Evolutionary conservation across 1,139 yeast species (phyloP).

Genomic region (Kodamaea sp.): DNA sequence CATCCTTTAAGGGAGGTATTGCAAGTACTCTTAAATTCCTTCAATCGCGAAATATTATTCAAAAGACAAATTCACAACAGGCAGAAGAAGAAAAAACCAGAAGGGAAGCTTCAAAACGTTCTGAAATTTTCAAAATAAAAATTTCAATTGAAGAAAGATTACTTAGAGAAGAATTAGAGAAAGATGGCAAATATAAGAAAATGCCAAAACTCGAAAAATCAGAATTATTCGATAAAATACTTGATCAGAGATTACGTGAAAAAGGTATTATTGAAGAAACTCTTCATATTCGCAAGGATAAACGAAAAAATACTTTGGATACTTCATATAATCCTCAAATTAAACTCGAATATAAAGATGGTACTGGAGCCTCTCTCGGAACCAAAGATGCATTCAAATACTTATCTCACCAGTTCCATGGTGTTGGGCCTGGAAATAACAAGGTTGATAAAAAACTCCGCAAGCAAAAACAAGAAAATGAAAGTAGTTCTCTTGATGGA

Average conservation of each 20-base stretch:
- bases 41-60: slow-evolving; percentile 40
- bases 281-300: neutral
- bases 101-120: slow-evolving; percentile 27
- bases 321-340: slow-evolving; percentile 51
- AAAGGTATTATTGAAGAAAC: slow-evolving; percentile 24
- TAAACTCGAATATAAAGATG: slow-evolving; percentile 64
- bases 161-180: slow-evolving; percentile 38
- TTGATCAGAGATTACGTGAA: slow-evolving; percentile 29
- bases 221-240: slow-evolving; percentile 22
- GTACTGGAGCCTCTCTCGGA: slow-evolving; percentile 58
- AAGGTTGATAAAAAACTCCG: slow-evolving; percentile 12
- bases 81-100: slow-evolving; percentile 18
- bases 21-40: slow-evolving; percentile 57
- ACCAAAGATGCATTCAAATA: slow-evolving; percentile 83
- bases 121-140: slow-evolving; percentile 32
- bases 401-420: slow-evolving; percentile 85
- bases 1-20: slow-evolving; percentile 47
- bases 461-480: slow-evolving; percentile 5
- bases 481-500: no score
- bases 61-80: slow-evolving; percentile 13
- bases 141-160: slow-evolving; percentile 38
- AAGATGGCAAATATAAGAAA: slow-evolving; percentile 29
- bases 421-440: slow-evolving; percentile 28
- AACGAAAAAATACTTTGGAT: slow-evolving; percentile 22
- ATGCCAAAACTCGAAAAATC: slow-evolving; percentile 31